Percentiles rank a stretch among this genome's conserved stretches.
These are phyloP conservation scores for Atkinsonella texensis DNA, from an alignment of 2,329 filamentous ascomycete species.

Conservation along the genomic window DNA sequence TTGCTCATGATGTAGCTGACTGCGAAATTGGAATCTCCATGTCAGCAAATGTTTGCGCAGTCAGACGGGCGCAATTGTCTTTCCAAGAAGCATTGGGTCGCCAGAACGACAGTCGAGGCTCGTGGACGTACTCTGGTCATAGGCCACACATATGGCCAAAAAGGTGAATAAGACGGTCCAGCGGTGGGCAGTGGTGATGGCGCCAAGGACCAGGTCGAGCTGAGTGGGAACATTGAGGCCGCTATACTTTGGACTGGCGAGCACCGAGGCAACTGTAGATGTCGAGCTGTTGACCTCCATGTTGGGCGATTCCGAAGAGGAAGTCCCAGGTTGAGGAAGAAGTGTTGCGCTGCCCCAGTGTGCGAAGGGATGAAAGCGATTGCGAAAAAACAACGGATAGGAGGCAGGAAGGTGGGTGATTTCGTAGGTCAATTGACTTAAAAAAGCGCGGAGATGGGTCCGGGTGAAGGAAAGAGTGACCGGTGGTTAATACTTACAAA, in stretches of 20 bases:
- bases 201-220: slow-evolving; percentile 41
- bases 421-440: no score
- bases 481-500: no score
- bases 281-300: slow-evolving; percentile 52
- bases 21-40: slow-evolving; percentile 21
- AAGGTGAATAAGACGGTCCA: slow-evolving; percentile 58
- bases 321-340: background rate
- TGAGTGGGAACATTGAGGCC: slow-evolving; percentile 40
- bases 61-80: background rate
- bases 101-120: background rate
- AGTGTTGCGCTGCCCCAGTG: background rate
- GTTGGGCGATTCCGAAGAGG: slow-evolving; percentile 7
- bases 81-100: background rate
- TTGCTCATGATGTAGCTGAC: slow-evolving; percentile 66
- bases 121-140: slow-evolving; percentile 73
- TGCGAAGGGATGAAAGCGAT: background rate
- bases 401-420: background rate
- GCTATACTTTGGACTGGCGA: slow-evolving; percentile 47
- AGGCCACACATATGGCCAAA: slow-evolving; percentile 59
- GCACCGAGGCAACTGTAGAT: slow-evolving; percentile 56
- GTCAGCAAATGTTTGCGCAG: background rate
- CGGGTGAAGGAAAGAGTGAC: no score
- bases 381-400: background rate
- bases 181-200: slow-evolving; percentile 43
- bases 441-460: no score